These are phyloP conservation scores for Pyrus hybrid DNA, from an alignment of 331 rosid species.

Conservation along the genomic window DNA sequence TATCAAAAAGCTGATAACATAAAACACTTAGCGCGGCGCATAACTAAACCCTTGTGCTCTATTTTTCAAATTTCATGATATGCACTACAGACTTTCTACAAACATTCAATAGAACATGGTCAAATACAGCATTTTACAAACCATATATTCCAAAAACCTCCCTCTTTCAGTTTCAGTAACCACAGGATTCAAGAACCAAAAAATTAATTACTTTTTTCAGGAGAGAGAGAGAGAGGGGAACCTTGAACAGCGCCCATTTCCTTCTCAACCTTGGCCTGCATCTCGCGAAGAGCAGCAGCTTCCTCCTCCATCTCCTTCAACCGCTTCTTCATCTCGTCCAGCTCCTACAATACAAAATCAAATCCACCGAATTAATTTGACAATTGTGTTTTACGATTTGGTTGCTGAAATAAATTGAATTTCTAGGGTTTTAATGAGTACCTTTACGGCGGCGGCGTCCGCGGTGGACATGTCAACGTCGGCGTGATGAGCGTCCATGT, in stretches of 20 bases:
- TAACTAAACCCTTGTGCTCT: neutral
- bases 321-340: constrained; percentile 93
- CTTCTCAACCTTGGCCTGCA: constrained; percentile 99
- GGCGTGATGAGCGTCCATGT: constrained; percentile 28
- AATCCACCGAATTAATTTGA: neutral
- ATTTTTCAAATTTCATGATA: neutral
- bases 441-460: constrained; percentile 83
- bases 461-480: constrained; percentile 79
- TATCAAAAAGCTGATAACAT: neutral
- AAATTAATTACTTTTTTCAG: neutral
- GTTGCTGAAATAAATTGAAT: neutral
- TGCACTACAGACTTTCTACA: neutral
- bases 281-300: constrained; percentile 93
- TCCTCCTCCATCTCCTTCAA: constrained; percentile 98
- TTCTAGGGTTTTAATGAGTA: constrained; percentile 3
- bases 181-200: neutral
- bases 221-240: neutral
- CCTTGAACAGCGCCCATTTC: constrained; percentile 97
- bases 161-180: neutral
- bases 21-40: neutral
- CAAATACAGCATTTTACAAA: neutral
- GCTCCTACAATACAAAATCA: constrained; percentile 31
- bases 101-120: neutral
- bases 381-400: neutral
- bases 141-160: no score